Evolutionary conservation across 768 basidiomycete genomes (phyloP).

Genomic region (Brasilioporus rufonigricans): DNA sequence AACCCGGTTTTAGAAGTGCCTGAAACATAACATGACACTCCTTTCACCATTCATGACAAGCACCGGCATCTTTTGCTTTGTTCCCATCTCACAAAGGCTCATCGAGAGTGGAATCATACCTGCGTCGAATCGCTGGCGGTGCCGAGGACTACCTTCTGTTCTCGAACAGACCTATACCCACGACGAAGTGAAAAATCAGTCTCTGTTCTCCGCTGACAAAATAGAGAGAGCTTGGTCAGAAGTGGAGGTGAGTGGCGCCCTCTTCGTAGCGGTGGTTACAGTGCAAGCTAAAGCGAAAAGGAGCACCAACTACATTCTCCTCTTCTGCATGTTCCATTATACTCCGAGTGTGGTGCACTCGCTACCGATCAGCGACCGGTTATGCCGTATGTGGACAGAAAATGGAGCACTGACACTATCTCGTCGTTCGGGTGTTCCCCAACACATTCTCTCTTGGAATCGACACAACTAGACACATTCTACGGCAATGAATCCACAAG

Average conservation of each 20-base stretch:
- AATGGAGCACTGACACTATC: background rate
- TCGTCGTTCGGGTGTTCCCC: background rate
- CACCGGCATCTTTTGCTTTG: conserved; percentile 26
- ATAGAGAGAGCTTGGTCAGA: background rate
- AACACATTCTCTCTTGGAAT: background rate
- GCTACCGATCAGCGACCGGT: background rate
- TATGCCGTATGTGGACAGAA: background rate
- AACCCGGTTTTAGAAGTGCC: background rate
- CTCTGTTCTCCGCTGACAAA: background rate
- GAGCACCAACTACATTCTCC: background rate
- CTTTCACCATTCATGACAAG: conserved; percentile 24
- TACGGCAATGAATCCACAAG: conserved; percentile 4
- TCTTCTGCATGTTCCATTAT: background rate
- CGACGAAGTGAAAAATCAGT: background rate
- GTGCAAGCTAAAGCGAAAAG: conserved; percentile 1
- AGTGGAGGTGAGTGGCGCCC: conserved; percentile 6
- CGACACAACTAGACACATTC: background rate
- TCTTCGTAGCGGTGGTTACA: background rate
- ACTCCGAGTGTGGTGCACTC: background rate
- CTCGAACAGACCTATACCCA: background rate
- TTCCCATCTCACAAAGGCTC: conserved; percentile 26
- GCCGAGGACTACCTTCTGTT: background rate
- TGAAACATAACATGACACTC: conserved; percentile 15
- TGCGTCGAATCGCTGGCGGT: conserved; percentile 5
- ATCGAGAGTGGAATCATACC: conserved; percentile 21